phyloP scores from a whole-genome alignment of 495 filamentous ascomycete species.

The Cercophora newfieldiana region DNA sequence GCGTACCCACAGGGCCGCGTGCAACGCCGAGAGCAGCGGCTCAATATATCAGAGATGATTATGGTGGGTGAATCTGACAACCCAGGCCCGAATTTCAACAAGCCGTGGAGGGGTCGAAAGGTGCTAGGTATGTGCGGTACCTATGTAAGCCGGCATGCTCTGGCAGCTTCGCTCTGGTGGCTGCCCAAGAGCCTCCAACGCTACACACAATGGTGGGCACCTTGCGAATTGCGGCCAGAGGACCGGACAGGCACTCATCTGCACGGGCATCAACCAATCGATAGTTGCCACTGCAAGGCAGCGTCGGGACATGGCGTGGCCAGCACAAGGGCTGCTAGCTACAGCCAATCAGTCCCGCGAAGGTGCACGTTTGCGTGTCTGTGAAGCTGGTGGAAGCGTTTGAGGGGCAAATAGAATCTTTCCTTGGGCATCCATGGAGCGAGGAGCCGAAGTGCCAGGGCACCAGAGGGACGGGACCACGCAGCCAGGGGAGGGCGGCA shows the following conservation, averaged over 20 bases:
- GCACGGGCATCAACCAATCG: slow-evolving; percentile 1
- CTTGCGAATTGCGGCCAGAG: background rate
- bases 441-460: background rate
- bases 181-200: slow-evolving; percentile 8
- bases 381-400: background rate
- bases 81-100: background rate
- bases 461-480: background rate
- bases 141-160: background rate
- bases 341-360: slow-evolving; percentile 2
- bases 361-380: slow-evolving; percentile 2
- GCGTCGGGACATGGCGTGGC: slow-evolving; percentile 1
- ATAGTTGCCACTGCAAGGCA: slow-evolving; percentile 10
- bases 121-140: no score
- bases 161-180: slow-evolving; percentile 1
- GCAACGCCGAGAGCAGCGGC: background rate
- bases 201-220: background rate
- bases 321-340: background rate
- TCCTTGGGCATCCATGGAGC: background rate
- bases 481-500: background rate
- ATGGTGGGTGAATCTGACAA: background rate
- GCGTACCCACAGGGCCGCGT: background rate
- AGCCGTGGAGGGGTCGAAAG: background rate
- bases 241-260: background rate
- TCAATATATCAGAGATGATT: background rate
- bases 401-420: slow-evolving; percentile 1